These are phyloP conservation scores for Escovopsis sp. DNA, from an alignment of 2,329 filamentous ascomycete genomes.

Conservation along the genomic window DNA sequence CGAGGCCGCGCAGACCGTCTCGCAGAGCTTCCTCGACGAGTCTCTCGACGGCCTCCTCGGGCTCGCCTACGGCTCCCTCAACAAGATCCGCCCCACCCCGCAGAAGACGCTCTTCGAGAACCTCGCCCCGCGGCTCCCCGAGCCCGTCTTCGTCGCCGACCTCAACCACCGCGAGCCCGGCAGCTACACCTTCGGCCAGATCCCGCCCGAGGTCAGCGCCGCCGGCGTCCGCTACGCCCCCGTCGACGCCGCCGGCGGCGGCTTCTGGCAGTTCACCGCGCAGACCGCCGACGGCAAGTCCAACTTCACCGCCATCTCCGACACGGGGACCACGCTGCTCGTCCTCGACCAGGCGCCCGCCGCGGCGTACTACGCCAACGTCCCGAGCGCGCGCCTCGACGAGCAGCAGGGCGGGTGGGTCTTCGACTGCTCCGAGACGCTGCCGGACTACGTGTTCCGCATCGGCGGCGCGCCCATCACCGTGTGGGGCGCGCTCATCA, in stretches of 20 bases:
- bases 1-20: conserved; percentile 27
- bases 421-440: conserved; percentile 27
- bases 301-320: conserved; percentile 31
- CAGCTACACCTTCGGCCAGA: conserved; percentile 58
- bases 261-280: conserved; percentile 42
- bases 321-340: conserved; percentile 49
- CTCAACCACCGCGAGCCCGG: conserved; percentile 39
- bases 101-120: conserved; percentile 31
- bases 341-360: conserved; percentile 39
- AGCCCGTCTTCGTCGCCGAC: conserved; percentile 50
- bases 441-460: conserved; percentile 37
- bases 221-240: conserved; percentile 45
- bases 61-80: conserved; percentile 27
- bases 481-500: conserved; percentile 36
- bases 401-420: conserved; percentile 26
- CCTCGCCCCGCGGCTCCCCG: conserved; percentile 8
- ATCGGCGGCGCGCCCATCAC: conserved; percentile 42
- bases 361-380: conserved; percentile 30
- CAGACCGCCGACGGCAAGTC: conserved; percentile 9
- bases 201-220: conserved; percentile 37
- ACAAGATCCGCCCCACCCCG: conserved; percentile 24
- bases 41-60: conserved; percentile 30
- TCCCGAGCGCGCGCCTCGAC: conserved; percentile 22
- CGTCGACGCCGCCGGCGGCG: conserved; percentile 40
- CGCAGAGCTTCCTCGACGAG: conserved; percentile 23